Conservation (phyloP, 306 rosid species). For the cucumber (Cucumis sativus) region DNA sequence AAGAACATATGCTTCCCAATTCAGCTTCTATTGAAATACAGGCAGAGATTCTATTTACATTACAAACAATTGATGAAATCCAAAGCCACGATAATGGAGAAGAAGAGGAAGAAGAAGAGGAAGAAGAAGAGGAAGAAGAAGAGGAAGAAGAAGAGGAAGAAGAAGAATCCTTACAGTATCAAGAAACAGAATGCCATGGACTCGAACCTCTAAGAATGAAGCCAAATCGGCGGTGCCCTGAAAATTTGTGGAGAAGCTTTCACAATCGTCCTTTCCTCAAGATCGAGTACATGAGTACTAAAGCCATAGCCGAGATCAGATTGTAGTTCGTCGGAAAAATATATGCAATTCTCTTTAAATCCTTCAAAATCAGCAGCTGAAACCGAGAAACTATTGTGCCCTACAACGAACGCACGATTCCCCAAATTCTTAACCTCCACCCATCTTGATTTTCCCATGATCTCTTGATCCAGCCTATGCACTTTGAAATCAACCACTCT, state of each 20-base stretch:
- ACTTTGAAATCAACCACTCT: conserved; percentile 28
- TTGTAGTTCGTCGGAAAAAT: conserved; percentile 11
- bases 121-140: too few relatives aligned
- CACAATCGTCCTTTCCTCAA: conserved; percentile 15
- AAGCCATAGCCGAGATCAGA: conserved; percentile 11
- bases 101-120: too few relatives aligned
- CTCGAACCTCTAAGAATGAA: too few relatives aligned
- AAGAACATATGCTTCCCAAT: too few relatives aligned
- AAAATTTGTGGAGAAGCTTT: neutral
- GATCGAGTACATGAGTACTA: conserved; percentile 18
- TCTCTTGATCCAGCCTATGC: conserved; percentile 24
- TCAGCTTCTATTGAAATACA: too few relatives aligned
- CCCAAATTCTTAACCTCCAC: conserved; percentile 23
- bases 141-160: too few relatives aligned
- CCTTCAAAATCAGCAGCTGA: conserved; percentile 11
- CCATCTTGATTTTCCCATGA: conserved; percentile 15
- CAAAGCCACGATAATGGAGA: too few relatives aligned
- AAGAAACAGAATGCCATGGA: too few relatives aligned
- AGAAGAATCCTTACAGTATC: too few relatives aligned
- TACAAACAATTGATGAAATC: too few relatives aligned
- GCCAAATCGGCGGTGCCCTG: too few relatives aligned
- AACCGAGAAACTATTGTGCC: conserved; percentile 6
- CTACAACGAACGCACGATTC: conserved; percentile 16
- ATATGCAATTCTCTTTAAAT: conserved; percentile 21
- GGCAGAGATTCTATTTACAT: too few relatives aligned